phyloP scores from a whole-genome alignment of 495 filamentous ascomycete species.

The Trichoderma asperelloides region DNA sequence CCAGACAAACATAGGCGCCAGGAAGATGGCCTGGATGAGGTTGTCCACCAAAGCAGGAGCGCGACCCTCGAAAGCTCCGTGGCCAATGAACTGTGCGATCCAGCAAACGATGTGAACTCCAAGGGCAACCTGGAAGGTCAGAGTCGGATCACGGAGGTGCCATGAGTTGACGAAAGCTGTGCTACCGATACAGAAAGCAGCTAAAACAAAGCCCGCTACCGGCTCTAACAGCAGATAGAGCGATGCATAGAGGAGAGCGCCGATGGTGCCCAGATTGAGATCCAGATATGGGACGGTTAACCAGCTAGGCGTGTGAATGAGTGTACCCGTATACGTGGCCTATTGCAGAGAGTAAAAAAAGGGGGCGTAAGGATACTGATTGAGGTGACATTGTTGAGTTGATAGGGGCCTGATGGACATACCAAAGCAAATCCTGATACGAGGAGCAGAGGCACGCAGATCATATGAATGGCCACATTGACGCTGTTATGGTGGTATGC shows the following conservation, averaged over 20 bases:
- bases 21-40: conserved; percentile 76
- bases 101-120: conserved; percentile 65
- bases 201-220: conserved; percentile 68
- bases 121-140: conserved; percentile 61
- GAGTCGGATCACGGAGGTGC: conserved; percentile 51
- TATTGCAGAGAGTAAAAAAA: conserved; percentile 23
- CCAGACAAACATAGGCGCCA: conserved; percentile 99
- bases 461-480: conserved; percentile 84
- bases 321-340: conserved; percentile 66
- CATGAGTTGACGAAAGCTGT: conserved; percentile 71
- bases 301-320: conserved; percentile 62
- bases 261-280: conserved; percentile 70
- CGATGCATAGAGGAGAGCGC: conserved; percentile 56
- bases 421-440: conserved; percentile 75
- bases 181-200: conserved; percentile 61
- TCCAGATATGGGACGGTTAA: conserved; percentile 68
- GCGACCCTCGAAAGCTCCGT: conserved; percentile 80
- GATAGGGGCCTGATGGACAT: conserved; percentile 20
- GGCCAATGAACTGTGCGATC: conserved; percentile 84
- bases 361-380: neutral
- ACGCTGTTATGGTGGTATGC: conserved; percentile 86
- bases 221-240: conserved; percentile 92
- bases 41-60: conserved; percentile 89
- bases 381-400: neutral
- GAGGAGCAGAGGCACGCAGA: conserved; percentile 77